Conservation (phyloP, 1,284 basidiomycete genomes). For the Fomitiporia mediterranea region DNA sequence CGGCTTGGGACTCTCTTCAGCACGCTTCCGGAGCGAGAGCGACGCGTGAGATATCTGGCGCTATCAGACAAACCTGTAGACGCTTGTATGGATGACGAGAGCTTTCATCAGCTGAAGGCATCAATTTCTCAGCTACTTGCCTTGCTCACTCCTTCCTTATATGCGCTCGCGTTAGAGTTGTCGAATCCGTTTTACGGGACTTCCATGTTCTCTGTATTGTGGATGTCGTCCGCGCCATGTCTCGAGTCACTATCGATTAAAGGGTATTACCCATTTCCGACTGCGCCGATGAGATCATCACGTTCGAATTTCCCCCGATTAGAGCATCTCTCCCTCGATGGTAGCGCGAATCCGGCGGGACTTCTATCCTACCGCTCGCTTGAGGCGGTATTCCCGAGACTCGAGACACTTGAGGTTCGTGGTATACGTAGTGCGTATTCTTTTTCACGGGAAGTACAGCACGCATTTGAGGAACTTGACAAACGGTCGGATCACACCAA, state of each 20-base stretch:
- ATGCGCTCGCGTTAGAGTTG: neutral
- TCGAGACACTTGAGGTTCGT: neutral
- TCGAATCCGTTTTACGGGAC: neutral
- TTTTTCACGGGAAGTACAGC: slow-evolving; percentile 2
- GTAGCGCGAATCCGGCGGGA: slow-evolving; percentile 3
- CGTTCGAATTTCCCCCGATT: neutral
- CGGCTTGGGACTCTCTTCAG: neutral
- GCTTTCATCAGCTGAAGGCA: neutral
- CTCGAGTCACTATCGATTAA: neutral
- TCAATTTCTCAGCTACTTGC: neutral
- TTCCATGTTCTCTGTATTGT: neutral
- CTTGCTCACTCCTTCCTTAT: neutral
- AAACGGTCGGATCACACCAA: neutral
- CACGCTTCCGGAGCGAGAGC: neutral
- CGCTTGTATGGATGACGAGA: neutral
- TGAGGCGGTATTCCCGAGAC: neutral
- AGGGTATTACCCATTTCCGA: slow-evolving; percentile 1
- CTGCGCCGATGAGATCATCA: neutral
- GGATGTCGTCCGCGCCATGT: neutral
- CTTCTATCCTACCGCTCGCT: neutral
- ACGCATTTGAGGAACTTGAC: neutral
- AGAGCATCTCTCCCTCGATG: neutral
- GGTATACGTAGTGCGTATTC: neutral
- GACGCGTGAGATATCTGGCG: neutral
- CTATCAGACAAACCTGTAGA: neutral